These are phyloP conservation scores for Fonsecaea pugnacius DNA, from an alignment of 2,329 filamentous ascomycete species.

Conservation along the genomic window DNA sequence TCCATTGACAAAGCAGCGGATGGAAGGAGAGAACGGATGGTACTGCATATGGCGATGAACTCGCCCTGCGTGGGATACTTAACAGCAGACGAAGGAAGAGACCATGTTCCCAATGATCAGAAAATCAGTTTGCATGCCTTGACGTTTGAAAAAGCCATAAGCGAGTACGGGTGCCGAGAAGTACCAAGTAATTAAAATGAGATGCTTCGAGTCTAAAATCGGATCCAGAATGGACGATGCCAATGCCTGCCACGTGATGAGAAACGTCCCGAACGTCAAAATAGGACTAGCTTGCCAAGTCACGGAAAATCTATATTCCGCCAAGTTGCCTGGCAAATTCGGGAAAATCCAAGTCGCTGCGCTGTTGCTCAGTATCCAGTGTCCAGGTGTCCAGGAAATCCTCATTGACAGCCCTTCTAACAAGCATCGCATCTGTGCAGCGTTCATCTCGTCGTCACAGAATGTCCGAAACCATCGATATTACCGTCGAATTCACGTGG, in stretches of 20 bases:
- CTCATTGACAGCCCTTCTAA: background rate
- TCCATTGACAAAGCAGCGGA: background rate
- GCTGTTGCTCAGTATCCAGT: too few relatives aligned
- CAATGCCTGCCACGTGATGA: background rate
- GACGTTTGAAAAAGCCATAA: background rate
- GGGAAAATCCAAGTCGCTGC: too few relatives aligned
- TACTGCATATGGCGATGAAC: background rate
- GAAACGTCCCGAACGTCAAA: background rate
- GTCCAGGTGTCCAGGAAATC: background rate
- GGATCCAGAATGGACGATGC: background rate
- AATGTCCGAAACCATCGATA: conserved; percentile 48
- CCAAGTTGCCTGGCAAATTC: background rate
- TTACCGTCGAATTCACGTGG: conserved; percentile 77
- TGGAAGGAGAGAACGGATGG: background rate
- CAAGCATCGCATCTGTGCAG: background rate
- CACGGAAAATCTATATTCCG: background rate
- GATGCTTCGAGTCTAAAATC: background rate
- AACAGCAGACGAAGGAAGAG: background rate
- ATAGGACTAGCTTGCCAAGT: background rate
- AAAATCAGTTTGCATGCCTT: background rate
- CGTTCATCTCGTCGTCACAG: background rate
- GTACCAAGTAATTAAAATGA: background rate
- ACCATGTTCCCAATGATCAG: background rate
- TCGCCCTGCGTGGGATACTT: background rate
- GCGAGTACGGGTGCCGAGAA: background rate